These are phyloP conservation scores for Nitzschia sp. DNA, from an alignment of 108 stramenopile genomes.

Conservation along the genomic window DNA sequence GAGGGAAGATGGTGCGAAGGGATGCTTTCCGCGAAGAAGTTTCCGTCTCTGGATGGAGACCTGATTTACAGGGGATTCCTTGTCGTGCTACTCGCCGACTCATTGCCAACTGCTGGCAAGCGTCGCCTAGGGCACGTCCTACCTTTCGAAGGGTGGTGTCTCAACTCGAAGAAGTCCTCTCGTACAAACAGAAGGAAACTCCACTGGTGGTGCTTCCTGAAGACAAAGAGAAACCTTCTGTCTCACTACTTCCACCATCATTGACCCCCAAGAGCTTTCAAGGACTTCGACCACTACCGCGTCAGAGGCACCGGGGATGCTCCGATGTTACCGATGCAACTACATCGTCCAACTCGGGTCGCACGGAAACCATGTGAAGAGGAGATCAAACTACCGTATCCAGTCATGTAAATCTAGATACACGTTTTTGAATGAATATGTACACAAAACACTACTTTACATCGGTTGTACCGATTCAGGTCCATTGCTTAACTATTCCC, in stretches of 20 bases:
- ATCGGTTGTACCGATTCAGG: no score
- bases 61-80: constrained; percentile 13
- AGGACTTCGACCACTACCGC: background rate
- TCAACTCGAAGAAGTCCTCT: background rate
- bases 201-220: background rate
- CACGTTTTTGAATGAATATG: no score
- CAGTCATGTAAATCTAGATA: no score
- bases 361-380: no score
- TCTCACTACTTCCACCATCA: background rate
- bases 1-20: constrained; percentile 17
- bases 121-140: constrained; percentile 7
- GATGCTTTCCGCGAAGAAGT: constrained; percentile 14
- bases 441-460: no score
- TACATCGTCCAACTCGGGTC: background rate
- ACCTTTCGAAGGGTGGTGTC: constrained; percentile 5
- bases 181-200: background rate
- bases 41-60: constrained; percentile 14
- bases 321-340: constrained; percentile 8
- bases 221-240: background rate
- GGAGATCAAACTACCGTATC: no score
- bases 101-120: constrained; percentile 20
- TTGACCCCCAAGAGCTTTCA: constrained; percentile 3
- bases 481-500: constrained; percentile 2
- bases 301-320: background rate
- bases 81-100: constrained; percentile 16